A percentile compares a stretch with the other conserved stretches of the same genome.
phyloP scores from a whole-genome alignment of 2,329 filamentous ascomycete genomes.

The Spiromastix sp. region DNA sequence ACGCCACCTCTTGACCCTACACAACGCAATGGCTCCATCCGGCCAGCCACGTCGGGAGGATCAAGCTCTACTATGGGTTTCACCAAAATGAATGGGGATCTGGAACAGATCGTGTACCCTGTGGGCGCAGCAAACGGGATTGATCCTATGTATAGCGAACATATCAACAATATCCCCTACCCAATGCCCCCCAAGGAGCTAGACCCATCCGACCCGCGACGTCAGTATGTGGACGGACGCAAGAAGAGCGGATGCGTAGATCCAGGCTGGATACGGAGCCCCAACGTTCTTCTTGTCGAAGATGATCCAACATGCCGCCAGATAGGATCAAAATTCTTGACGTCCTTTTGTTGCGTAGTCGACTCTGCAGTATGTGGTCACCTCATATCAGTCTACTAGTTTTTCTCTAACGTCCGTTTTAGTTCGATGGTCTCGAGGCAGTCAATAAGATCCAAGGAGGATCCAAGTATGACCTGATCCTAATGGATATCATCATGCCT shows the following conservation, averaged over 20 bases:
- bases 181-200: conserved; percentile 57
- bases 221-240: conserved; percentile 39
- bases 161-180: conserved; percentile 91
- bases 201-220: conserved; percentile 38
- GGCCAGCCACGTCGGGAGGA: conserved; percentile 31
- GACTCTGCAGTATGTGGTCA: conserved; percentile 49
- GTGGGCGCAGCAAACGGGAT: conserved; percentile 86
- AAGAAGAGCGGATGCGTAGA: conserved; percentile 54
- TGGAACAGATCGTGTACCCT: conserved; percentile 73
- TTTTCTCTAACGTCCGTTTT: conserved; percentile 7
- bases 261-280: conserved; percentile 56
- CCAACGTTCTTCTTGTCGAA: conserved; percentile 83
- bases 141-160: conserved; percentile 87
- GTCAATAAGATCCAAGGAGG: conserved; percentile 70
- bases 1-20: conserved; percentile 46
- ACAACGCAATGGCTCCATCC: conserved; percentile 34
- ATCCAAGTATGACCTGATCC: conserved; percentile 58
- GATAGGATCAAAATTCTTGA: conserved; percentile 57
- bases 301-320: conserved; percentile 59
- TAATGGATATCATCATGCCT: conserved; percentile 97
- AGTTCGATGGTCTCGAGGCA: conserved; percentile 83
- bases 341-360: conserved; percentile 53
- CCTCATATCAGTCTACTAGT: not conserved
- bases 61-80: conserved; percentile 44
- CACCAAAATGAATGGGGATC: conserved; percentile 42